Evolutionary conservation across 108 stramenopile genomes (phyloP), one percentile per base, ranked within the genome.

Genomic region (Craspedostauros australis): DNA sequence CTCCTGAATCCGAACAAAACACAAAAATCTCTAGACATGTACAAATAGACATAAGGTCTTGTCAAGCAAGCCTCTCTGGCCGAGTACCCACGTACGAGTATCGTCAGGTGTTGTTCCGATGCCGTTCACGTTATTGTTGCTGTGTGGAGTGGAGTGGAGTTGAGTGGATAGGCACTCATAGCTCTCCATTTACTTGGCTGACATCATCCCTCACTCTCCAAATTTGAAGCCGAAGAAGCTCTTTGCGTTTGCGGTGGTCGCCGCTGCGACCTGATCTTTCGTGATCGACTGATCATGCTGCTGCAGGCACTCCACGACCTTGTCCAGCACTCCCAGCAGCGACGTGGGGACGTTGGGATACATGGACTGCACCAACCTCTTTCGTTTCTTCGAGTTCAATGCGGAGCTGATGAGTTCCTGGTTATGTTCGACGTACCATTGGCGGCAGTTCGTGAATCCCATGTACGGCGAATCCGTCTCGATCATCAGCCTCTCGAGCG

Each of bases 381-480:
- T 91, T 36, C 68, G 72, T 46, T 80, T 79, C 50, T 91, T 91
- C 5, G 71, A 42, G 39, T 62, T 65, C 44, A 88, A 33, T 33
- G 39, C 15, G 30, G 29, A 46, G 3, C 49, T 30, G 12, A 75
- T 38, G 19, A 38, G 53, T 5, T 68, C 80, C 23, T 68, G 40
- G 22, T 88, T 72, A 8, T 48, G 52, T 15, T 82, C 69, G 18
- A 79, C 55, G 33, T 79, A 88, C 1, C 33, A 34, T 14, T 77
- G 48, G 7, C 83, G 72, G 58, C 78, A 79, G 7, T 48, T 54
- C 1, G 48, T 32, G 57, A 91, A 91, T 0, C 89, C 89, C 89
- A 91, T 91, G 66, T 91, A 91, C 1, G 90, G 90, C 11, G 90
- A 75, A 72, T 91, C 90, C 4, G 84, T 91, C 62, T 91, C 90